Percentiles rank a stretch among this genome's conserved stretches.
Conservation (phyloP, 495 filamentous ascomycete genomes). For the Xylaria venustula region DNA sequence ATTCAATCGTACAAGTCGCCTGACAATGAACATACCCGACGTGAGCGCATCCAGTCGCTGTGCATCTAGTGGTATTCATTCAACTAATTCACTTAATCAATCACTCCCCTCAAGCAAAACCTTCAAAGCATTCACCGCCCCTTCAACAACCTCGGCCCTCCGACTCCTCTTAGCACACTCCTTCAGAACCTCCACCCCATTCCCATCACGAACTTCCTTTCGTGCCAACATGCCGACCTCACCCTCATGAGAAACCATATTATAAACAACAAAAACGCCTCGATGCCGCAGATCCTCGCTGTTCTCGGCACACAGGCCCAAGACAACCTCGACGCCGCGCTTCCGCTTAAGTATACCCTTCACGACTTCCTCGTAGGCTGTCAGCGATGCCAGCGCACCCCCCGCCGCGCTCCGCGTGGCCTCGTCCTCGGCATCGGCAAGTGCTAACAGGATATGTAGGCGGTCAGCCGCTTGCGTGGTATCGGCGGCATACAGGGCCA, state of each 20-base stretch:
- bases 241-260: slow-evolving; percentile 54
- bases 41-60: too few species aligned
- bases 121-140: slow-evolving; percentile 63
- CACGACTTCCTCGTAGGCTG: slow-evolving; percentile 71
- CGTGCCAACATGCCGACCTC: slow-evolving; percentile 50
- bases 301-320: slow-evolving; percentile 74
- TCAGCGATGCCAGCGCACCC: slow-evolving; percentile 81
- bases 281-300: slow-evolving; percentile 73
- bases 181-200: slow-evolving; percentile 60
- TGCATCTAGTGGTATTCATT: too few species aligned
- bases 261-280: slow-evolving; percentile 72
- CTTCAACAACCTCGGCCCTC: slow-evolving; percentile 62
- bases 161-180: slow-evolving; percentile 62
- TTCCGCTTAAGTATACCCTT: slow-evolving; percentile 65
- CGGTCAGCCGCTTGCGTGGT: slow-evolving; percentile 64
- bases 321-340: slow-evolving; percentile 65
- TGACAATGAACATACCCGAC: too few species aligned
- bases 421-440: slow-evolving; percentile 80
- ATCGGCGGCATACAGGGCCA: slow-evolving; percentile 73
- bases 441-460: slow-evolving; percentile 78
- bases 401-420: slow-evolving; percentile 81
- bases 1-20: too few species aligned
- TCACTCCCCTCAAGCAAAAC: slow-evolving; percentile 46
- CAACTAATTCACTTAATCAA: too few species aligned
- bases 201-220: slow-evolving; percentile 43